Evolutionary conservation across 2,329 filamentous ascomycete species (phyloP).

Genomic region (Alternaria brassicicola): DNA sequence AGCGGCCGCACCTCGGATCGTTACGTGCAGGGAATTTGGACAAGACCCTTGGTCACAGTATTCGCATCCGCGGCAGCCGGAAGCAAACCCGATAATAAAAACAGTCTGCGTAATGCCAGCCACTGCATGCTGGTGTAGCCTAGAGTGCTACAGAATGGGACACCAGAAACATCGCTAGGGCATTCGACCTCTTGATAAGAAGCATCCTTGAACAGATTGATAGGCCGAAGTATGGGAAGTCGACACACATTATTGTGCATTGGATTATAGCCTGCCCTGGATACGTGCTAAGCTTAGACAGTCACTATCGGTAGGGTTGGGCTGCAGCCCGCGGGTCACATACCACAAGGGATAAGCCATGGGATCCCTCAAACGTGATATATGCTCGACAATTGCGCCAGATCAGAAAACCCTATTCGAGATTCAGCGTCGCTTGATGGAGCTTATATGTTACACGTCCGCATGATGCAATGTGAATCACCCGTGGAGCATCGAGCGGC

Average conservation of each 20-base stretch:
- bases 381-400: not conserved
- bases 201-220: not conserved
- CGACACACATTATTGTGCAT: not conserved
- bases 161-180: not conserved
- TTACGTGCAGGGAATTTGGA: not conserved
- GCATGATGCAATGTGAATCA: not conserved
- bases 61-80: not conserved
- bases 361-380: slow-evolving; percentile 2
- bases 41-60: not conserved
- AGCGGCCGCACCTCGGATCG: slow-evolving; percentile 3
- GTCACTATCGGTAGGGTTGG: not conserved
- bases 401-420: not conserved
- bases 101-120: not conserved
- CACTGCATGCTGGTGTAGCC: not conserved
- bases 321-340: not conserved
- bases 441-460: not conserved
- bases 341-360: not conserved
- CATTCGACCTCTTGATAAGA: not conserved
- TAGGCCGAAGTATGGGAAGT: not conserved
- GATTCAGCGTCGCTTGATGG: not conserved
- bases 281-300: not conserved
- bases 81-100: not conserved
- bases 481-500: not conserved
- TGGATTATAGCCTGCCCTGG: not conserved
- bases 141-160: not conserved